phyloP scores from a whole-genome alignment of 495 filamentous ascomycete genomes.

The Annulohypoxylon maeteangense region DNA sequence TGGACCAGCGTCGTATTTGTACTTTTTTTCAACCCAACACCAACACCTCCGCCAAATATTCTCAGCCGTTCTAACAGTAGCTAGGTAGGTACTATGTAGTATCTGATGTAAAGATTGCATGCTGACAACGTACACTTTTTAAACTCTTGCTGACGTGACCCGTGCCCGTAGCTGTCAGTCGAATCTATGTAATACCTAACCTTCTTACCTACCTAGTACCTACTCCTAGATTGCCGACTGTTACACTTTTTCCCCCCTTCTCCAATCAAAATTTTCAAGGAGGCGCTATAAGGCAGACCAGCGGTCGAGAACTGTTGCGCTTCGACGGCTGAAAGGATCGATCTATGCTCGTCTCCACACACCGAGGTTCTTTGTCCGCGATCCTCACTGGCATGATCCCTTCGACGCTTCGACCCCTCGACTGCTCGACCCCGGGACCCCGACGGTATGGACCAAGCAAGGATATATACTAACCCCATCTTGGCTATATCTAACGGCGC shows the following conservation, averaged over 20 bases:
- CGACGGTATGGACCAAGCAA: conserved; percentile 17
- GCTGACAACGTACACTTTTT: background rate
- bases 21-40: conserved; percentile 5
- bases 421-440: conserved; percentile 23
- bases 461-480: conserved; percentile 1
- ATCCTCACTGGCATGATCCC: conserved; percentile 1
- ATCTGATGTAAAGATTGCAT: background rate
- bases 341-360: background rate
- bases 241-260: background rate
- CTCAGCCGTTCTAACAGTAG: background rate
- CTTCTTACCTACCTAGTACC: background rate
- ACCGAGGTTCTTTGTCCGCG: conserved; percentile 11
- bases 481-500: conserved; percentile 7
- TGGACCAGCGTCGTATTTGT: conserved; percentile 25
- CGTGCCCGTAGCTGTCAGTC: background rate
- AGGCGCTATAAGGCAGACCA: background rate
- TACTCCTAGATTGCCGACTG: conserved; percentile 22
- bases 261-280: conserved; percentile 19
- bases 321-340: background rate
- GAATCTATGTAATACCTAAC: background rate
- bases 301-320: background rate
- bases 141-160: conserved; percentile 22
- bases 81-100: too few species aligned
- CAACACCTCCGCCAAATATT: background rate
- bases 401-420: conserved; percentile 7